Base-by-base conservation (phyloP, 805 yeast genomes). In the Isabelozyma heimii region DNA sequence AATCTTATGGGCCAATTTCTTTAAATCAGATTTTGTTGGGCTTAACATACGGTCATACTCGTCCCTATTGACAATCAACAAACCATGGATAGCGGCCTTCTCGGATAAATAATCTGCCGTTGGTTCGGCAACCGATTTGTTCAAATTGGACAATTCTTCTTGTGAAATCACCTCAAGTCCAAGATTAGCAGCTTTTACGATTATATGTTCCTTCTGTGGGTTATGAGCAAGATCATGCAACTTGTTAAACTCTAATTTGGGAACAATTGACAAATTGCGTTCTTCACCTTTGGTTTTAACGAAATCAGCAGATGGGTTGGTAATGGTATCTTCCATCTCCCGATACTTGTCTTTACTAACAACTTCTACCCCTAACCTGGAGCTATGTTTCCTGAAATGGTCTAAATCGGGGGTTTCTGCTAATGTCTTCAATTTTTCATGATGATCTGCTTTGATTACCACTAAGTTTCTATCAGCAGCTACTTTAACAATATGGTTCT, bases 171-270 rank as follows among this genome's bases (percentile, higher is more conserved):
- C 52, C 1, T 38, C 44, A 38, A 56, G 55, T 5, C 60, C 62
- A 3, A 49, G 40, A 3, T 16, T 10, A 8, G 47, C 49, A 3
- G 70, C 70, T 17, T 53, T 58, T 8, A 48, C 37, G 3, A 42
- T 47, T 16, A 69, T 42, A 33, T 57, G 59, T 1, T 61, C 65
- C 1, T 60, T 16, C 12, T 50, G 42, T 7, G 73, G 73, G 4
- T 59, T 55, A 26, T 62, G 47, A 1, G 63, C 64, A 20, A 54
- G 43, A 14, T 51, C 51, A 13, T 53, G 56, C 46, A 73, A 53
- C 27, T 60, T 60, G 6, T 62, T 62, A 26, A 60, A 56, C 12
- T 56, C 62, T 1, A 50, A 52, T 5, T 39, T 38, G 15, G 37
- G 35, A 8, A 51, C 24, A 2, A 52, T 24, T 14, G 28, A 30